Evolutionary conservation across 2,329 filamentous ascomycete species (phyloP).

Genomic region (Blumeriella jaapii): DNA sequence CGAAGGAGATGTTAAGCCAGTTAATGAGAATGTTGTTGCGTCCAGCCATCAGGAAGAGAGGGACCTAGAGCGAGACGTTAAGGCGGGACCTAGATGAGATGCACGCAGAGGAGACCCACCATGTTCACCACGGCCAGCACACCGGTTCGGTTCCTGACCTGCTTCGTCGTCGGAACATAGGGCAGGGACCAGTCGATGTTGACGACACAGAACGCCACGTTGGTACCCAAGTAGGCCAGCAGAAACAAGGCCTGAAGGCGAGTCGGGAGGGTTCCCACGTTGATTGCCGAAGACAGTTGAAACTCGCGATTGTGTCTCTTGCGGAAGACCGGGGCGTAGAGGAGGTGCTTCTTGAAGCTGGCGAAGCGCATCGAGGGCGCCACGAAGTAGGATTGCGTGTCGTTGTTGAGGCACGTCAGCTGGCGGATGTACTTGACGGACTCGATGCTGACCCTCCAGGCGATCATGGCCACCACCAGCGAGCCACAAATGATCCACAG

Average conservation of each 20-base stretch:
- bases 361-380: constrained; percentile 40
- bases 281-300: constrained; percentile 54
- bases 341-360: constrained; percentile 55
- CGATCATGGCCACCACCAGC: constrained; percentile 49
- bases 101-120: constrained; percentile 32
- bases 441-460: constrained; percentile 53
- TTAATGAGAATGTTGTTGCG: constrained; percentile 70
- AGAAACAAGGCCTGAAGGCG: constrained; percentile 64
- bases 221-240: constrained; percentile 54
- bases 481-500: constrained; percentile 52
- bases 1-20: constrained; percentile 63
- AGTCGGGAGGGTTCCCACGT: constrained; percentile 69
- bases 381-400: constrained; percentile 69
- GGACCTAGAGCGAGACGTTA: constrained; percentile 31
- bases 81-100: constrained; percentile 2
- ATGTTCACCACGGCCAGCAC: constrained; percentile 65
- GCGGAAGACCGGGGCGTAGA: constrained; percentile 59
- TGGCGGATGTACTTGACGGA: constrained; percentile 59
- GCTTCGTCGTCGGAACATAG: constrained; percentile 33
- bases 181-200: constrained; percentile 47
- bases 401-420: constrained; percentile 65
- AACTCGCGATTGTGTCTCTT: constrained; percentile 70
- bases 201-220: constrained; percentile 65
- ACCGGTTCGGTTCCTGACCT: constrained; percentile 58
- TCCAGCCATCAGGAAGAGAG: constrained; percentile 61